Conservation (phyloP, 805 yeast species). For the Saccharomycopsis selenospora region DNA sequence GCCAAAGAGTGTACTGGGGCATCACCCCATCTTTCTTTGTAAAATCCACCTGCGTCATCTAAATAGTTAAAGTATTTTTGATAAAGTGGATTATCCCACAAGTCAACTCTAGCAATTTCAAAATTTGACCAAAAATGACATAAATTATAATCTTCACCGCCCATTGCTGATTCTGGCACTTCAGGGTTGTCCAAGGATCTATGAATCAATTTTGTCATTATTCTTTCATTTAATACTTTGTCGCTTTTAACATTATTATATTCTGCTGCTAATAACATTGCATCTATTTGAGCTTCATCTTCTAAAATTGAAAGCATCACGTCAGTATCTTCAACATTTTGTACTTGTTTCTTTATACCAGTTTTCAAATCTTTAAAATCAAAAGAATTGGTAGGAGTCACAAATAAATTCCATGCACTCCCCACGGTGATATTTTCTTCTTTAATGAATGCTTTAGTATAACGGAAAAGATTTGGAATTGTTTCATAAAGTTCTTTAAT, state of each 20-base stretch:
- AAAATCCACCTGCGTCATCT: constrained; percentile 76
- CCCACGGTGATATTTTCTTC: constrained; percentile 42
- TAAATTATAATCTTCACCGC: constrained; percentile 61
- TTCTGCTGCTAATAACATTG: constrained; percentile 10
- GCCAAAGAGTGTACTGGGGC: constrained; percentile 93
- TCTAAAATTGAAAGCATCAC: constrained; percentile 27
- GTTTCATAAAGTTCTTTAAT: constrained; percentile 76
- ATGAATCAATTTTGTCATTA: constrained; percentile 28
- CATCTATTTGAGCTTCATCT: constrained; percentile 25
- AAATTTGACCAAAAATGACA: constrained; percentile 93
- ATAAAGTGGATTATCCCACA: constrained; percentile 62
- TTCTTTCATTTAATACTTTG: constrained; percentile 24
- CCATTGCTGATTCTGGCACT: constrained; percentile 47
- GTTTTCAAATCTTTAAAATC: constrained; percentile 24
- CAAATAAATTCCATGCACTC: constrained; percentile 65
- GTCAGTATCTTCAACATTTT: constrained; percentile 19
- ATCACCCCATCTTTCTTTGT: constrained; percentile 94
- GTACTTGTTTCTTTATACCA: constrained; percentile 25
- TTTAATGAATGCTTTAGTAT: constrained; percentile 57
- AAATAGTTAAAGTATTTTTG: constrained; percentile 58
- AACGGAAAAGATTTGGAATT: constrained; percentile 71
- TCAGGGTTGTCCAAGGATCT: constrained; percentile 29
- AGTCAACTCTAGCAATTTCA: constrained; percentile 78
- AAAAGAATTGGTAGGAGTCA: constrained; percentile 34
- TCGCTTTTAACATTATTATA: constrained; percentile 26